phyloP scores from a whole-genome alignment of 2,329 filamentous ascomycete species.

The Colletotrichum tropicicola region DNA sequence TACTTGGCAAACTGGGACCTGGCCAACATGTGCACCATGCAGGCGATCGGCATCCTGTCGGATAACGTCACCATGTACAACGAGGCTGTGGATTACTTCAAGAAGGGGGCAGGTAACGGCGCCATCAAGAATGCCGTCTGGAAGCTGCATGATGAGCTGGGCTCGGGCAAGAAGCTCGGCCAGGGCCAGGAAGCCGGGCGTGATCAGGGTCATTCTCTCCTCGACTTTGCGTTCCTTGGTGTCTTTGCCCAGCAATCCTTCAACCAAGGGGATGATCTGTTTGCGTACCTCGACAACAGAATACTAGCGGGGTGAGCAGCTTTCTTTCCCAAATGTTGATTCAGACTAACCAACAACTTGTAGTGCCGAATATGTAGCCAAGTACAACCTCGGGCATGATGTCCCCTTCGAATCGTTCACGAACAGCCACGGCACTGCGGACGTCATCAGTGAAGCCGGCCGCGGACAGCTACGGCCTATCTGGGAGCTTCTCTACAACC shows the following conservation, averaged over 20 bases:
- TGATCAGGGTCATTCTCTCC: conserved; percentile 53
- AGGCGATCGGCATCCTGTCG: conserved; percentile 50
- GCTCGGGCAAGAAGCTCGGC: conserved; percentile 40
- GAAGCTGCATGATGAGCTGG: conserved; percentile 39
- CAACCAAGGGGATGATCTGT: conserved; percentile 53
- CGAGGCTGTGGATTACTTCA: conserved; percentile 49
- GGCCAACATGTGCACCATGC: conserved; percentile 49
- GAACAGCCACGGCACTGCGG: conserved; percentile 46
- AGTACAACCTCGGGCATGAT: conserved; percentile 51
- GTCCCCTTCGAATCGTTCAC: conserved; percentile 52
- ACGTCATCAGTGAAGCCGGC: conserved; percentile 39
- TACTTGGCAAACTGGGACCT: conserved; percentile 57
- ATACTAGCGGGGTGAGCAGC: conserved; percentile 45
- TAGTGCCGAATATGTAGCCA: conserved; percentile 46
- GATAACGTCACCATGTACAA: conserved; percentile 52
- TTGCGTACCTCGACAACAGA: conserved; percentile 40
- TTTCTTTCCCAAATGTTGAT: not conserved
- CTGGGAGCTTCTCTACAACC: conserved; percentile 48
- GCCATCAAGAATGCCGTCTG: conserved; percentile 43
- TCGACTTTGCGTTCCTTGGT: conserved; percentile 49
- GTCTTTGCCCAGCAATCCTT: conserved; percentile 50
- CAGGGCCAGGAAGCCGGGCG: conserved; percentile 52
- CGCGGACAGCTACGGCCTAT: conserved; percentile 47
- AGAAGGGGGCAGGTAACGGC: conserved; percentile 47
- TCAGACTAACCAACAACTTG: not conserved